Evolutionary conservation across 352 stramenopile species (phyloP), one percentile per base, ranked within the genome.

Genomic region (Pythium biforme): DNA sequence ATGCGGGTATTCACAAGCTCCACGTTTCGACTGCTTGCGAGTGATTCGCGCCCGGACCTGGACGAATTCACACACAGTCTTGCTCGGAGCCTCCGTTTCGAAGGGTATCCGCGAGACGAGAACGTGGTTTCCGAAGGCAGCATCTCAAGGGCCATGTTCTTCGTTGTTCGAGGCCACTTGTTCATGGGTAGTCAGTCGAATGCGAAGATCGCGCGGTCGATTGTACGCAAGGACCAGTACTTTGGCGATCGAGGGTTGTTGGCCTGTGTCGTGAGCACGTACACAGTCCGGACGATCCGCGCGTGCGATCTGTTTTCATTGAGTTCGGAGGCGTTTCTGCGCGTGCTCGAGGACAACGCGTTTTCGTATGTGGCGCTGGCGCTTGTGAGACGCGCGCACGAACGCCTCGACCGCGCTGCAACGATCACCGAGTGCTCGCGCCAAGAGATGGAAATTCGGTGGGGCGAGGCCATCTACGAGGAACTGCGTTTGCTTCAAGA

Each of bases 131-230:
- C 55, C 9, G 63, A 71, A 53, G 68, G 68, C 27, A 62, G 55
- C 26, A 71, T 74, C 45, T 63, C 68, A 1, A 19, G 50, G 2
- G 57, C 68, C 22, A 71, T 74, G 68, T 74, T 71, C 48, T 65
- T 68, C 29, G 59, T 74, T 6, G 63, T 74, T 1, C 60, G 63
- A 27, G 68, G 68, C 22, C 55, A 66, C 19, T 51, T 74, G 19
- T 25, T 59, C 15, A 60, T 63, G 57, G 23, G 25, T 2, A 68
- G 48, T n/a, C 1, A 37, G 9, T 41, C 29, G 15, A 50, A 62
- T 15, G 1, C 54, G 3, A 26, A 27, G 6, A 64, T 65, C 19
- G 29, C 63, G 20, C 43, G 27, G 12, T 20, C 29, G 0, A 40
- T 65, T 22, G 20, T 71, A 10, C 63, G 61, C 19, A 61, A 67